Evolutionary conservation across 805 yeast species (phyloP).

Genomic region (Candida dajiaensis): DNA sequence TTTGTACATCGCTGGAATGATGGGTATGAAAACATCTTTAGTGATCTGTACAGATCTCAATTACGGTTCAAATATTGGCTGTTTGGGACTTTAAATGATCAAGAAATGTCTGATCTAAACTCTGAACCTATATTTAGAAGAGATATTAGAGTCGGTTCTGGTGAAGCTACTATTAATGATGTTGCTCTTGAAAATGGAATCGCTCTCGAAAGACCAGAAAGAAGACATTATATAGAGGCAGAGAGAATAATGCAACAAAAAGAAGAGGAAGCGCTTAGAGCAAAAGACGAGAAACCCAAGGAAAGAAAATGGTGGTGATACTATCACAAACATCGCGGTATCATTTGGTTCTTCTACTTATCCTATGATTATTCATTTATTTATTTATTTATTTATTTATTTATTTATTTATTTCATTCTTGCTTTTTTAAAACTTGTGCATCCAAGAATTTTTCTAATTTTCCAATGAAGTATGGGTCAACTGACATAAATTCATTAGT

Average conservation of each 20-base stretch:
- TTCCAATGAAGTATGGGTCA: no score
- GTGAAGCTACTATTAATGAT: slow-evolving; percentile 27
- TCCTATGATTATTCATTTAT: no score
- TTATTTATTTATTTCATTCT: no score
- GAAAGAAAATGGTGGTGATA: background rate
- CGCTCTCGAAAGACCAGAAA: slow-evolving; percentile 62
- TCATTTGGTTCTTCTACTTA: no score
- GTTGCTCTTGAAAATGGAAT: slow-evolving; percentile 30
- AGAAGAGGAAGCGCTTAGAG: slow-evolving; percentile 39
- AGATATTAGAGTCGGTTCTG: slow-evolving; percentile 26
- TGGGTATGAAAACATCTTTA: slow-evolving; percentile 69
- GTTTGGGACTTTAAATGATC: slow-evolving; percentile 47
- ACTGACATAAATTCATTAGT: no score
- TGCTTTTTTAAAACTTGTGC: no score
- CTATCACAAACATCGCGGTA: no score
- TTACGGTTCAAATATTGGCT: slow-evolving; percentile 48
- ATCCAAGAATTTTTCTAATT: no score
- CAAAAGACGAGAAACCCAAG: slow-evolving; percentile 3
- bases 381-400: no score
- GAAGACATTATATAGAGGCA: slow-evolving; percentile 69
- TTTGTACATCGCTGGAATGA: slow-evolving; percentile 85
- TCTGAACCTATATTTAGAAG: slow-evolving; percentile 31
- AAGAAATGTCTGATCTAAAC: slow-evolving; percentile 58
- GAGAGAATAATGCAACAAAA: slow-evolving; percentile 61
- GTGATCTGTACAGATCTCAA: slow-evolving; percentile 59